phyloP scores from a whole-genome alignment of 2,329 filamentous ascomycete species.

The Cordyceps cicadae region DNA sequence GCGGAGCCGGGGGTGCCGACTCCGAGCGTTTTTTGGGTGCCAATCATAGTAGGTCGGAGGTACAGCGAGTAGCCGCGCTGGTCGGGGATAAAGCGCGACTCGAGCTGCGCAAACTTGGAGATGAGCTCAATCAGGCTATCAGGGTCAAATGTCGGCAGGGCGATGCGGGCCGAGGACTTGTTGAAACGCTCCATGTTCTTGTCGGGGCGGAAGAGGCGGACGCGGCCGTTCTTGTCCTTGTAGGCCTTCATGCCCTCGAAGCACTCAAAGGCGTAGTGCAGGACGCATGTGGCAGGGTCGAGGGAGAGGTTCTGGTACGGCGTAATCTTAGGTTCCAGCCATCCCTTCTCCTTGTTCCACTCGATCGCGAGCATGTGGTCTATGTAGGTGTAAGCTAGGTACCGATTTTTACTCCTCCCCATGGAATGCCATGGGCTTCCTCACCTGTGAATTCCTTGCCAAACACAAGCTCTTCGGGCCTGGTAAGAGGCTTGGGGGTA shows the following conservation, averaged over 20 bases:
- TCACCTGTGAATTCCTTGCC: slow-evolving; percentile 83
- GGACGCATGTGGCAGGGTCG: slow-evolving; percentile 91
- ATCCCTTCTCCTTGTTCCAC: slow-evolving; percentile 81
- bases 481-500: slow-evolving; percentile 63
- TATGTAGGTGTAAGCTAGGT: slow-evolving; percentile 25
- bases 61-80: slow-evolving; percentile 89
- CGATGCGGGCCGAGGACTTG: slow-evolving; percentile 83
- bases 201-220: slow-evolving; percentile 87
- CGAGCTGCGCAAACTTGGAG: slow-evolving; percentile 67
- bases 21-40: slow-evolving; percentile 88
- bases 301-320: slow-evolving; percentile 97
- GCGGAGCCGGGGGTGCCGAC: slow-evolving; percentile 88
- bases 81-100: slow-evolving; percentile 83
- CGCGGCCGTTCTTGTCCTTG: slow-evolving; percentile 69
- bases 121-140: slow-evolving; percentile 73
- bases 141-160: slow-evolving; percentile 76
- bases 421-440: slow-evolving; percentile 9
- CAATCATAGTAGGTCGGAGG: slow-evolving; percentile 92
- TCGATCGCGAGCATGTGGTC: slow-evolving; percentile 97
- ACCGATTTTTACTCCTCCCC: slow-evolving; percentile 4
- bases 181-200: slow-evolving; percentile 96
- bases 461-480: slow-evolving; percentile 79
- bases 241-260: slow-evolving; percentile 99
- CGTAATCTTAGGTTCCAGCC: slow-evolving; percentile 72
- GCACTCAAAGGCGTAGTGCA: slow-evolving; percentile 97